Base-by-base conservation (phyloP, 805 yeast species). In the Pichia gijzeniarum region DNA sequence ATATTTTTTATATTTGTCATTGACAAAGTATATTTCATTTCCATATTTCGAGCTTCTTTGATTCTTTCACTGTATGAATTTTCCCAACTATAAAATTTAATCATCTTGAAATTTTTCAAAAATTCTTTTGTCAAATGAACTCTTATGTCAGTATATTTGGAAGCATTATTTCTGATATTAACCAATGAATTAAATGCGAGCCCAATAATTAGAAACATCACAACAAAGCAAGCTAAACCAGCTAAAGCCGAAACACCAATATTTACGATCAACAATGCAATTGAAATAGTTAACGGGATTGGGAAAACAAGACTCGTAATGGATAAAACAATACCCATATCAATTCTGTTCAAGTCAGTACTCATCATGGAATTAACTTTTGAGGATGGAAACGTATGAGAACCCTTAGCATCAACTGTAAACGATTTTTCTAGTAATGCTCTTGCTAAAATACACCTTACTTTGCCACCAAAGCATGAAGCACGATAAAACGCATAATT, bases 51-150 rank as follows among this genome's bases (percentile, higher is more conserved):
- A 13, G 76, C 70, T 3, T 67, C 70, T 21, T 73, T 55, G 32
- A 90, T 73, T 43, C 72, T 70, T 12, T 72, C 61, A 48, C 73
- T 70, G 58, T 86, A 90, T 1, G 96, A 85, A 35, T 71, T 71
- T 60, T 90, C 97, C 96, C 96, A 90, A 4, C 93, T 82, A 61
- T 89, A 90, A 57, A 77, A 82, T 67, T 90, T 90, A 62, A 90
- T 82, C 63, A 82, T 73, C 60, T 84, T 86, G 70, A 88, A 77
- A 51, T 84, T 80, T 58, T 77, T 80, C 51, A 90, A 70, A 22
- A 88, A 76, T 60, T 90, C 97, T 53, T 85, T 82, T 61, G 88
- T 80, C 37, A 78, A 69, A 39, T 79, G 73, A 30, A 90, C 91
- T 59, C 97, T 79, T 21, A 64, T 63, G 60, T 90, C 97, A 5